Conservation (phyloP, 495 filamentous ascomycete species). For the Chaetomium tenue region DNA sequence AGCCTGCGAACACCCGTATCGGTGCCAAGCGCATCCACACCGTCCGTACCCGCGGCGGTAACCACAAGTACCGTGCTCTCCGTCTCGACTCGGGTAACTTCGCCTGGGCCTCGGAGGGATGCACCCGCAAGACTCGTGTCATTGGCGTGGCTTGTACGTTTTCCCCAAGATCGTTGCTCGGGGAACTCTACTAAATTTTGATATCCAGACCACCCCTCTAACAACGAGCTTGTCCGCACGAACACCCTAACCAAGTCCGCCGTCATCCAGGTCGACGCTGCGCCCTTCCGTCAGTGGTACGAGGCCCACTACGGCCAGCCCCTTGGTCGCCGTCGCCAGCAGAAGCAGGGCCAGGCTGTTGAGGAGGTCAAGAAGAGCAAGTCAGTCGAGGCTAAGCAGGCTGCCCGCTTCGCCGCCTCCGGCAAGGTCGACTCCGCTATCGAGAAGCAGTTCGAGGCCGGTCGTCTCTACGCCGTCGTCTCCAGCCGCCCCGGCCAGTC, state of each 20-base stretch:
- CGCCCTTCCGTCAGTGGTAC: conserved; percentile 99
- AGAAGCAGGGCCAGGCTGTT: conserved; percentile 60
- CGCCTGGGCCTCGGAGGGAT: conserved; percentile 96
- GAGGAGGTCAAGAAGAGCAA: conserved; percentile 86
- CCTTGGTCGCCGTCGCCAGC: conserved; percentile 86
- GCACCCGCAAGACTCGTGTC: conserved; percentile 97
- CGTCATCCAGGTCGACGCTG: conserved; percentile 97
- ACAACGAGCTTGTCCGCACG: conserved; percentile 99
- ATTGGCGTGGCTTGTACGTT: conserved; percentile 78
- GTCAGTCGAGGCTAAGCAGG: conserved; percentile 92
- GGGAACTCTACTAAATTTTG: conserved; percentile 13
- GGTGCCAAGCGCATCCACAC: conserved; percentile 97
- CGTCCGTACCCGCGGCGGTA: conserved; percentile 97
- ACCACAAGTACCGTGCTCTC: conserved; percentile 98
- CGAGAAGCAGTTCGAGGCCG: conserved; percentile 98
- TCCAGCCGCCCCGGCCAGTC: conserved; percentile 92
- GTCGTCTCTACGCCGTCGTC: conserved; percentile 91
- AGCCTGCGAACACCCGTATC: conserved; percentile 99
- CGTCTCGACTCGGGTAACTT: conserved; percentile 99
- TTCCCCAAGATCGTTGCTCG: not conserved
- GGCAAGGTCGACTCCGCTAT: conserved; percentile 92
- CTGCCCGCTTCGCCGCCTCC: conserved; percentile 67
- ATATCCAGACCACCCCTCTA: conserved; percentile 78
- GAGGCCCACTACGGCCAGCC: conserved; percentile 96
- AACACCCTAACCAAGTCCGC: conserved; percentile 99